A percentile compares a stretch with the other conserved stretches of the same genome.
Evolutionary conservation across 495 filamentous ascomycete genomes (phyloP).

Genomic region (Aspergillus kassunensis): DNA sequence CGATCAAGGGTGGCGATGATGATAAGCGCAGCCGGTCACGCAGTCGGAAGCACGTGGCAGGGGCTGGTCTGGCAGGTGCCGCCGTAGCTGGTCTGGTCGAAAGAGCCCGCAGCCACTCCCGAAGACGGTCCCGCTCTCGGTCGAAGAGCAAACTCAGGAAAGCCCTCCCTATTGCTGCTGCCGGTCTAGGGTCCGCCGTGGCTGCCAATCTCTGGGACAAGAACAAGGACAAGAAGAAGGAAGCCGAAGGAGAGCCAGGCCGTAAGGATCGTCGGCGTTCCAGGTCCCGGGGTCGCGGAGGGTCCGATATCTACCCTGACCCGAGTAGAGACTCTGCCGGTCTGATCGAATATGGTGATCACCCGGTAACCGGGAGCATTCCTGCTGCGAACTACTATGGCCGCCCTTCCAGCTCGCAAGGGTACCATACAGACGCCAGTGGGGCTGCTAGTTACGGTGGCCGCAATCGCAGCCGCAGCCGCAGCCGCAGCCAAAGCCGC

Average conservation of each 20-base stretch:
- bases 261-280: constrained; percentile 48
- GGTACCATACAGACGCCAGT: constrained; percentile 42
- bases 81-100: constrained; percentile 74
- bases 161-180: constrained; percentile 65
- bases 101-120: constrained; percentile 62
- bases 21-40: constrained; percentile 54
- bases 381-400: constrained; percentile 50
- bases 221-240: constrained; percentile 59
- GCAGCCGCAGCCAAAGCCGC: constrained; percentile 39
- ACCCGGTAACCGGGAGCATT: constrained; percentile 54
- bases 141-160: constrained; percentile 58
- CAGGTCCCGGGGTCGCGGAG: constrained; percentile 52
- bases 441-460: constrained; percentile 9
- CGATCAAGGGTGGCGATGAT: constrained; percentile 33
- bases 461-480: constrained; percentile 28
- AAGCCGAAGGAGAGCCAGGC: constrained; percentile 43
- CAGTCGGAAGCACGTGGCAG: constrained; percentile 65
- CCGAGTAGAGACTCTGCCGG: constrained; percentile 56
- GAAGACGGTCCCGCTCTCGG: constrained; percentile 45
- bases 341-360: constrained; percentile 78
- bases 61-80: constrained; percentile 73
- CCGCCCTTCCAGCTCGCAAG: constrained; percentile 36
- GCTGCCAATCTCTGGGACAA: constrained; percentile 79
- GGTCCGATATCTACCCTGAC: constrained; percentile 52
- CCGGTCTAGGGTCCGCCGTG: constrained; percentile 73